Conservation (phyloP, 768 basidiomycete genomes). For the Dacryopinax spathularia region DNA sequence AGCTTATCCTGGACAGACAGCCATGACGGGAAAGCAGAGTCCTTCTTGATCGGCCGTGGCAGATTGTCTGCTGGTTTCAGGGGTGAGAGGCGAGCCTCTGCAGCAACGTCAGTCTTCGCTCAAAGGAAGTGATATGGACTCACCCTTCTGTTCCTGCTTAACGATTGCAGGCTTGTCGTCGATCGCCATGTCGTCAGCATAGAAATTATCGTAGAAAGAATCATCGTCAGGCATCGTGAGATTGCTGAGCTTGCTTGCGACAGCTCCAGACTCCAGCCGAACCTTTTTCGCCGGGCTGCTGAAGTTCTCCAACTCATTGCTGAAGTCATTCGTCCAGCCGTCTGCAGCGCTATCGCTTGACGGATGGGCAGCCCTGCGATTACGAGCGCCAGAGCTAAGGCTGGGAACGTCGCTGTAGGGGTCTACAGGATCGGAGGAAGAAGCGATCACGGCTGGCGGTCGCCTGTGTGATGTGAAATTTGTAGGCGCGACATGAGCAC, state of each 20-base stretch:
- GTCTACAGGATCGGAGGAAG: slow-evolving; percentile 7
- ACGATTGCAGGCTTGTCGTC: background rate
- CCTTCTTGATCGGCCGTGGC: slow-evolving; percentile 29
- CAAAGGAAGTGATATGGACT: background rate
- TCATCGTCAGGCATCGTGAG: background rate
- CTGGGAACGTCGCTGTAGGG: background rate
- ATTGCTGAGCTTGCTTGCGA: background rate
- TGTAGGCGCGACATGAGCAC: slow-evolving; percentile 8
- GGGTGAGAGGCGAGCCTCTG: background rate
- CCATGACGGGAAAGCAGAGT: slow-evolving; percentile 46
- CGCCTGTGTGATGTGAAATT: slow-evolving; percentile 13
- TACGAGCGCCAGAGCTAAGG: background rate
- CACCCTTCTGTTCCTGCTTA: background rate
- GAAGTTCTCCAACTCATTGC: background rate
- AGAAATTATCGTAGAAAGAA: slow-evolving; percentile 1
- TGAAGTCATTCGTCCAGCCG: background rate
- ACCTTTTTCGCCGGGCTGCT: background rate
- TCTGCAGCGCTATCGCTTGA: background rate
- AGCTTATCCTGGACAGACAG: slow-evolving; percentile 48
- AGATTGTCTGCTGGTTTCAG: slow-evolving; percentile 6
- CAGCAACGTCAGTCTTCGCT: background rate
- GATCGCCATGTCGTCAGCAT: background rate
- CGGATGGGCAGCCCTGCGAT: background rate
- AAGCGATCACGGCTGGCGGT: slow-evolving; percentile 17
- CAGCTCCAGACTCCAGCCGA: background rate